Evolutionary conservation across 1,284 basidiomycete species (phyloP).

Genomic region (Leccinum griseonigrum): DNA sequence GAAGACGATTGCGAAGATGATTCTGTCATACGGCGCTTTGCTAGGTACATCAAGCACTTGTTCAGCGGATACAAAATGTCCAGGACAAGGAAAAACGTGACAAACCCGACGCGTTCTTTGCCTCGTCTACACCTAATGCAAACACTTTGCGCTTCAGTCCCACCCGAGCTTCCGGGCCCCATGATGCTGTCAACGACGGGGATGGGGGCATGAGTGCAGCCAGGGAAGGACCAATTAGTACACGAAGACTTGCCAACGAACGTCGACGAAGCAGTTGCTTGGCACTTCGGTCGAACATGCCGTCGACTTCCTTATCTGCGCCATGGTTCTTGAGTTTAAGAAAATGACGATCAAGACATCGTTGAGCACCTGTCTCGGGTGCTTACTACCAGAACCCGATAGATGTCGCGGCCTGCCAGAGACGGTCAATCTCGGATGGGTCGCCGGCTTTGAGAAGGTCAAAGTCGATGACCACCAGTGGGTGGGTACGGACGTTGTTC

Average conservation of each 20-base stretch:
- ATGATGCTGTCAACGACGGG: conserved; percentile 2
- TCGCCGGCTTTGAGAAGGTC: no score
- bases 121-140: conserved; percentile 14
- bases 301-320: no score
- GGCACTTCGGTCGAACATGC: neutral
- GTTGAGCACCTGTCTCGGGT: no score
- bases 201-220: conserved; percentile 20
- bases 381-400: no score
- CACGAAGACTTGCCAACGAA: conserved; percentile 27
- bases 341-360: no score
- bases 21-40: conserved; percentile 24
- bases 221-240: conserved; percentile 22
- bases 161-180: conserved; percentile 8
- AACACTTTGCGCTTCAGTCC: conserved; percentile 29
- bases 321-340: no score
- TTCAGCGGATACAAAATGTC: conserved; percentile 2
- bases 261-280: conserved; percentile 28
- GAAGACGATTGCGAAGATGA: conserved; percentile 10
- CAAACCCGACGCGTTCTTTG: conserved; percentile 15
- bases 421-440: no score
- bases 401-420: no score
- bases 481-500: no score
- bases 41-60: neutral
- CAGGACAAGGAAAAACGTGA: neutral
- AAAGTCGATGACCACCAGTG: no score